Evolutionary conservation across 805 yeast species (phyloP).

Genomic region (Cyberlindnera euphorbiae): DNA sequence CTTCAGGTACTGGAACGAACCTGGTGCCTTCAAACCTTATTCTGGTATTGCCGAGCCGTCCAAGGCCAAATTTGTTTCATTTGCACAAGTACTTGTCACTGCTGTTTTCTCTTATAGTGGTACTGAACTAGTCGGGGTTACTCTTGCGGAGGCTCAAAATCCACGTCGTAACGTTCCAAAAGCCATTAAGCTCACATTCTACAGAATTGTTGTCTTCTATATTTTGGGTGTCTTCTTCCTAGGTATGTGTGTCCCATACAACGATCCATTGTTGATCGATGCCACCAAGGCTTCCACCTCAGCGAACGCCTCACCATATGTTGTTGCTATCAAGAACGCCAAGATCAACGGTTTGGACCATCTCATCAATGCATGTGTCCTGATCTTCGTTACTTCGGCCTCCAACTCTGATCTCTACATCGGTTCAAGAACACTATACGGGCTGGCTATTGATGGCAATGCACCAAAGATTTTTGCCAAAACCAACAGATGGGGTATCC

Average conservation of each 20-base stretch:
- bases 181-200: slow-evolving; percentile 65
- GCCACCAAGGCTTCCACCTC: slow-evolving; percentile 45
- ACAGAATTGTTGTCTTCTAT: slow-evolving; percentile 64
- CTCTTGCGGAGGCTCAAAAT: slow-evolving; percentile 69
- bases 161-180: slow-evolving; percentile 67
- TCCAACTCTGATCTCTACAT: slow-evolving; percentile 76
- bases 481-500: slow-evolving; percentile 57
- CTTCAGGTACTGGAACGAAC: slow-evolving; percentile 63
- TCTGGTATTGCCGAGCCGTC: slow-evolving; percentile 39
- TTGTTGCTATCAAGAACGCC: slow-evolving; percentile 71
- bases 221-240: slow-evolving; percentile 54
- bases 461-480: slow-evolving; percentile 66
- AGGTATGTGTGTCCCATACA: slow-evolving; percentile 64
- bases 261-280: slow-evolving; percentile 41
- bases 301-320: slow-evolving; percentile 81
- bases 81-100: slow-evolving; percentile 54
- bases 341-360: slow-evolving; percentile 63
- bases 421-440: slow-evolving; percentile 71
- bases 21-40: slow-evolving; percentile 56
- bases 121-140: slow-evolving; percentile 64
- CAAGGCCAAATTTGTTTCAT: slow-evolving; percentile 56
- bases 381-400: slow-evolving; percentile 76
- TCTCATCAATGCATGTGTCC: slow-evolving; percentile 71
- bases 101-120: slow-evolving; percentile 71
- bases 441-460: slow-evolving; percentile 65